phyloP scores from a whole-genome alignment of 1,284 basidiomycete species.

The Pseudozyma sp. region DNA sequence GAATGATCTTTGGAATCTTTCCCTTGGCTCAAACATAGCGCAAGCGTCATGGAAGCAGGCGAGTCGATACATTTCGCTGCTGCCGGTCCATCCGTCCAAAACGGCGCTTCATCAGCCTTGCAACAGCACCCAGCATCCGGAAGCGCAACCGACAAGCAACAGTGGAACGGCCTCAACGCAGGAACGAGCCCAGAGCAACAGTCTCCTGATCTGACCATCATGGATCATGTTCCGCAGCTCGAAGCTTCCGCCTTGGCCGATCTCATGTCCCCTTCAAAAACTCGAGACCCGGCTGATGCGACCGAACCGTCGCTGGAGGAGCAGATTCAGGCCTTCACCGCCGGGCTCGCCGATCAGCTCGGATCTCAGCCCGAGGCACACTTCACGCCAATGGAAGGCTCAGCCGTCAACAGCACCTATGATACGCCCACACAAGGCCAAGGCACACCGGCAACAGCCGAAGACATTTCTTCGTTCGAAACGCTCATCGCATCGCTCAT shows the following conservation, averaged over 20 bases:
- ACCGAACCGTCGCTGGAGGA: conserved; percentile 29
- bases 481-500: conserved; percentile 48
- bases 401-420: conserved; percentile 20
- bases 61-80: conserved; percentile 43
- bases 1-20: neutral
- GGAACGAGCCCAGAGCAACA: neutral
- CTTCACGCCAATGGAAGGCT: conserved; percentile 25
- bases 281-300: conserved; percentile 4
- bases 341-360: conserved; percentile 33
- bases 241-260: conserved; percentile 26
- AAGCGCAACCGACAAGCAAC: neutral
- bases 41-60: conserved; percentile 39
- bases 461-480: conserved; percentile 44
- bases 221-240: conserved; percentile 36
- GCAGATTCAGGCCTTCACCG: conserved; percentile 46
- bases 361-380: conserved; percentile 10
- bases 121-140: conserved; percentile 7
- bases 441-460: conserved; percentile 41
- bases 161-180: neutral
- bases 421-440: conserved; percentile 39
- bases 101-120: neutral
- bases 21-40: conserved; percentile 14
- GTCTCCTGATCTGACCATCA: conserved; percentile 27
- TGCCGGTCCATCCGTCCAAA: conserved; percentile 2
- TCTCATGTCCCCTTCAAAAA: conserved; percentile 21